Evolutionary conservation across 2,329 filamentous ascomycete species (phyloP), one percentile per base, ranked within the genome.

Genomic region (Penicillium glabrum): DNA sequence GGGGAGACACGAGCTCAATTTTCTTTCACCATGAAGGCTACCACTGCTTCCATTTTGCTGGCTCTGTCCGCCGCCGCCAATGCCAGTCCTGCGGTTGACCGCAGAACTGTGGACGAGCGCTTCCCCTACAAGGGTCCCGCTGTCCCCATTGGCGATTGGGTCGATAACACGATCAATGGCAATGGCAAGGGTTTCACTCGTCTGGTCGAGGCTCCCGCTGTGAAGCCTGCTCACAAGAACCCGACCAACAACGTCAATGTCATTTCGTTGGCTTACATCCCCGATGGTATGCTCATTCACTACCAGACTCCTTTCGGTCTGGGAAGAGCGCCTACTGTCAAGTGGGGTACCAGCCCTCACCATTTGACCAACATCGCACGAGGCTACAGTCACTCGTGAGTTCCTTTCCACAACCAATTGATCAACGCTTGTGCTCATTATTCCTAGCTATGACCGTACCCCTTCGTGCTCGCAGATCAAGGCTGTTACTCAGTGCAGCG

Each of bases 231-330:
- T 26, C 69, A 65, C 7, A 58, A 60, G 10, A 76, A 79, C 46
- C 77, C 80, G 7, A 78, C 71, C 41, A 83, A 83, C 71, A 83
- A 83, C 52, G 66, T 83, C 66, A 83, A 83, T 59, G 80, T 83
- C 37, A 80, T 83, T 54, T 76, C 76, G 5, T 60, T 81, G 55
- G 72, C 80, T 1, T 83, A 81, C 57, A 58, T 81, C 2, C 79
- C 79, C 1, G 66, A 72, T 49, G 81, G 80, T 33, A 78, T 83
- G 64, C 81, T 80, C 63, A 75, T 83, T 54, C 80, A 83, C 67
- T 83, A 76, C 65, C 81, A 83, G 69, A 83, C 81, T 0, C 79
- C 81, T 0, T 83, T 82, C 60, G 80, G 81, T 7, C 67, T 83
- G n/a, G 78, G 76, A 14, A 66, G 62, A n/a, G 60, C 68, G 5